Conservation (phyloP, 495 filamentous ascomycete species). For the Aspergillus affinis region DNA sequence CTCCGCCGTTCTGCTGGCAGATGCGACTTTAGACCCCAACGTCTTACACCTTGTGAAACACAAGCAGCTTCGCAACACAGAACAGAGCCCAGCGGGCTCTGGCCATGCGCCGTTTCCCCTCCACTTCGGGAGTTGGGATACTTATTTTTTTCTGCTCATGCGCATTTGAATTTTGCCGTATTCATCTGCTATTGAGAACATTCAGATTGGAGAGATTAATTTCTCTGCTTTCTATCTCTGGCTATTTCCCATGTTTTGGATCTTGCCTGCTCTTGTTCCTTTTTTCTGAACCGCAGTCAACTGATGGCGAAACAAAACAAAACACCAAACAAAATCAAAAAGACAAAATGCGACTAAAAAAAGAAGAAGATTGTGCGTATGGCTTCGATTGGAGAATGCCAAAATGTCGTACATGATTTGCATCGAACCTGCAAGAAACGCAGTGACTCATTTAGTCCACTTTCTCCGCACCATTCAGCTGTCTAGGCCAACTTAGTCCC, state of each 20-base stretch:
- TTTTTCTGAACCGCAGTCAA: not conserved
- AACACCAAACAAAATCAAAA: slow-evolving; percentile 3
- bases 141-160: not conserved
- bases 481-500: no score
- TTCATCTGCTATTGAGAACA: not conserved
- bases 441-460: not conserved
- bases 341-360: slow-evolving; percentile 3
- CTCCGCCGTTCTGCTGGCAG: not conserved
- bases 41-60: not conserved
- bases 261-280: not conserved
- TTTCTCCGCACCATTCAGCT: not conserved
- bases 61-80: not conserved
- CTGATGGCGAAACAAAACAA: not conserved
- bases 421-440: not conserved
- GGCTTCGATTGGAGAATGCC: not conserved
- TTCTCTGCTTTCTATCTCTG: not conserved
- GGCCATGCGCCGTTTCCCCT: not conserved
- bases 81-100: not conserved
- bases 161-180: not conserved
- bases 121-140: not conserved
- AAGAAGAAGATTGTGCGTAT: not conserved
- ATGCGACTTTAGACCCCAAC: not conserved
- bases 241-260: not conserved
- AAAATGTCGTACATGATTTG: not conserved
- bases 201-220: not conserved